phyloP scores from a whole-genome alignment of 2,329 filamentous ascomycete species.

The Monosporascus cannonballus region DNA sequence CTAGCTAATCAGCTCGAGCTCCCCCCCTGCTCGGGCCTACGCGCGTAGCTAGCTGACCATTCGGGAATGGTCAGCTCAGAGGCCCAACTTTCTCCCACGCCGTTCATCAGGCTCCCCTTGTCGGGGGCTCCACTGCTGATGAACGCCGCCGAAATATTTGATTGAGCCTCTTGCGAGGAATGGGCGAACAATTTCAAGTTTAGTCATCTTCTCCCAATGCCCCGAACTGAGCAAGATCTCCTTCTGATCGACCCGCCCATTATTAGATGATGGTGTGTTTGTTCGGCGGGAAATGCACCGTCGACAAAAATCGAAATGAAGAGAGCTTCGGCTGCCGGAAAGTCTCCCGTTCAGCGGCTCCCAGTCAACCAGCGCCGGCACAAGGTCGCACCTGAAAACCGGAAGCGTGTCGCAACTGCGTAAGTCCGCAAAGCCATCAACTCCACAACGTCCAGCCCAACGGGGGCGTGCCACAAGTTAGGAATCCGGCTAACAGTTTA shows the following conservation, averaged over 20 bases:
- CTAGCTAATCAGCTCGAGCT: no score
- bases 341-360: conserved; percentile 27
- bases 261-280: neutral
- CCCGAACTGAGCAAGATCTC: neutral
- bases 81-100: neutral
- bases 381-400: conserved; percentile 39
- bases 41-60: neutral
- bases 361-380: conserved; percentile 45
- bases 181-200: neutral
- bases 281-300: neutral
- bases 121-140: neutral
- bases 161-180: neutral
- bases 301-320: neutral
- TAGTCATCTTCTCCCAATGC: neutral
- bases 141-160: neutral
- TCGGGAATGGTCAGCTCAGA: neutral
- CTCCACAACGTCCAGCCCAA: neutral
- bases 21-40: neutral
- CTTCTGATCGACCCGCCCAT: neutral
- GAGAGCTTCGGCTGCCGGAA: neutral
- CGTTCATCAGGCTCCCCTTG: neutral
- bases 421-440: conserved; percentile 25
- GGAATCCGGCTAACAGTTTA: neutral
- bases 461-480: neutral
- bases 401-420: conserved; percentile 45